phyloP scores from a whole-genome alignment of 2,329 filamentous ascomycete species.

The Trichoderma harzianum region DNA sequence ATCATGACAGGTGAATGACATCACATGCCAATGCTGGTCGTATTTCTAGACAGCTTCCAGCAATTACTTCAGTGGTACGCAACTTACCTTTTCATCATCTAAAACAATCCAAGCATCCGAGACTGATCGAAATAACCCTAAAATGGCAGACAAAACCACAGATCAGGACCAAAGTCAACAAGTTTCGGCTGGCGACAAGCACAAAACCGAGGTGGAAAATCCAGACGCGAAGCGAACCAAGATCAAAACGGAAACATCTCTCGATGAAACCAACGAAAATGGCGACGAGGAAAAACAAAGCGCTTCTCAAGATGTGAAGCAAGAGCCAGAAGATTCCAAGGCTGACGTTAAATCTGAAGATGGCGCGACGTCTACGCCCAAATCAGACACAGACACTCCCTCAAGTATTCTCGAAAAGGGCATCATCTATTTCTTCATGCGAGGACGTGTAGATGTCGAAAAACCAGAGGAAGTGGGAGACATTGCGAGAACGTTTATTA shows the following conservation, averaged over 20 bases:
- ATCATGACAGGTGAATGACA: slow-evolving; percentile 25
- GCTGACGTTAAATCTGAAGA: background rate
- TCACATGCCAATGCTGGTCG: slow-evolving; percentile 20
- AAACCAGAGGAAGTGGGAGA: slow-evolving; percentile 67
- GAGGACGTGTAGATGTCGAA: slow-evolving; percentile 70
- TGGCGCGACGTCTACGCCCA: slow-evolving; percentile 21
- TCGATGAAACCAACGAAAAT: background rate
- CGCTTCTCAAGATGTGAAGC: background rate
- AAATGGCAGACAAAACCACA: background rate
- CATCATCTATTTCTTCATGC: slow-evolving; percentile 86
- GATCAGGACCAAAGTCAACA: background rate
- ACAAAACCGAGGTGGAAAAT: slow-evolving; percentile 27
- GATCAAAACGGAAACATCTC: slow-evolving; percentile 21
- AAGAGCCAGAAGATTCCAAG: slow-evolving; percentile 5
- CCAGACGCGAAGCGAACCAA: slow-evolving; percentile 30
- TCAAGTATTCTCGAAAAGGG: slow-evolving; percentile 76
- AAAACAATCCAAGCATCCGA: background rate
- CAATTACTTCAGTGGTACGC: background rate
- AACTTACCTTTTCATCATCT: background rate
- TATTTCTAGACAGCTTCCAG: background rate
- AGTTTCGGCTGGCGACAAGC: slow-evolving; percentile 27
- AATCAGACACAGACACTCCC: slow-evolving; percentile 32
- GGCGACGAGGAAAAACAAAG: background rate
- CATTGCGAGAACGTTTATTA: slow-evolving; percentile 73
- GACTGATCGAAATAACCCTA: background rate